Evolutionary conservation across 2,329 filamentous ascomycete species (phyloP), one percentile per base, ranked within the genome.

Genomic region (Cladosporium oxysporum): DNA sequence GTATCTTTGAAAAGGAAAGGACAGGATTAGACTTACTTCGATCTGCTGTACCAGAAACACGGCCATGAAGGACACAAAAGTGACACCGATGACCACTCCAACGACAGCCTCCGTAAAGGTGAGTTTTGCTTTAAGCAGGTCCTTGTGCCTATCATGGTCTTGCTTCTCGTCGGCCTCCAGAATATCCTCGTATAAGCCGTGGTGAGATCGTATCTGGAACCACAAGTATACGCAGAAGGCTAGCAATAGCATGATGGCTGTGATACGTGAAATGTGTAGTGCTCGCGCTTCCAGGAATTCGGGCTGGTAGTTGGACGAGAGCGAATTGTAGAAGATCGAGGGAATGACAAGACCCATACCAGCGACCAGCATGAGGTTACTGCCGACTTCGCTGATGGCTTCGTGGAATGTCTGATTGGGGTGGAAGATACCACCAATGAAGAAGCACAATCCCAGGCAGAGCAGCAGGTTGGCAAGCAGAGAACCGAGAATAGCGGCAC

Each of bases 381-480:
- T 91, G 52, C 92, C 92, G 7, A 91, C 90, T 78, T 96, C 92
- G 73, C 88, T 91, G 68, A 96, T 86, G 6, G 88, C 88, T 68
- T 91, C 88, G 74, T 90, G 89, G 74, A 95, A 95, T 10, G 81
- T 83, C 72, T 92, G 86, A 71, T 91, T 87, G 12, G 90, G 83
- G 35, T 88, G 86, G 64, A 84, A 82, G 55, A 94, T 73, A 16
- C 92, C 92, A 37, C 91, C 91, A 28, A 89, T 84, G 71, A 94
- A 88, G 81, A 96, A 96, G 77, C 91, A 95, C 61, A 90, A 74
- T 0, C 92, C 92, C n/a, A 95, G 79, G 72, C 92, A 96, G 5
- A 96, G 82, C 55, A 96, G 79, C 80, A 95, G 84, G 33, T 92
- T 96, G 14, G 92, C 91, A 35, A 96, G 78, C 50, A 96, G 90